phyloP scores from a whole-genome alignment of 2,329 filamentous ascomycete species.

The Pyrenophora teres region DNA sequence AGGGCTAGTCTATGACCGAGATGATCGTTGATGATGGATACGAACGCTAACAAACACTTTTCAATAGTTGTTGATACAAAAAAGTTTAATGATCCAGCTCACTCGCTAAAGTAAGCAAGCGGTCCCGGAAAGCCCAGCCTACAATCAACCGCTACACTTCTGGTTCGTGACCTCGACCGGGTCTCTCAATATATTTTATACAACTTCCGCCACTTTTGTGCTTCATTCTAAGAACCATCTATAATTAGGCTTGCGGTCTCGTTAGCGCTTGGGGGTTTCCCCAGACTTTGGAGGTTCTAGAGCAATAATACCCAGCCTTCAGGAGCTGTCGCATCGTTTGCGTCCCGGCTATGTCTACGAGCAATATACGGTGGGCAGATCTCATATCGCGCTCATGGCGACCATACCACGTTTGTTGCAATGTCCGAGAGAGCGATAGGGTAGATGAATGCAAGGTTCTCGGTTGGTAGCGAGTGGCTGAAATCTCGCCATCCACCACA shows the following conservation, averaged over 20 bases:
- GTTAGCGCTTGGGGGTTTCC: constrained; percentile 13
- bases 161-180: constrained; percentile 35
- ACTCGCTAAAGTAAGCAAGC: constrained; percentile 30
- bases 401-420: constrained; percentile 22
- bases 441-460: constrained; percentile 17
- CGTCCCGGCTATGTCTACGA: constrained; percentile 21
- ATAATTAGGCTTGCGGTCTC: constrained; percentile 29
- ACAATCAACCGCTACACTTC: constrained; percentile 34
- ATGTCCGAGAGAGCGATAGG: constrained; percentile 15
- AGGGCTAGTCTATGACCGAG: constrained; percentile 16
- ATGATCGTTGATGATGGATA: constrained; percentile 37
- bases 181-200: constrained; percentile 44
- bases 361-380: constrained; percentile 30
- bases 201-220: constrained; percentile 21
- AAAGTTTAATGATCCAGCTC: constrained; percentile 26
- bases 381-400: constrained; percentile 21
- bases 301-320: constrained; percentile 22
- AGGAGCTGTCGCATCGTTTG: constrained; percentile 6
- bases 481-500: constrained; percentile 16
- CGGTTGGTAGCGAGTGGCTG: constrained; percentile 24
- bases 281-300: constrained; percentile 33
- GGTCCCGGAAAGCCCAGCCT: constrained; percentile 22
- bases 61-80: constrained; percentile 17
- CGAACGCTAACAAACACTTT: constrained; percentile 19
- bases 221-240: constrained; percentile 18